Evolutionary conservation across 1,139 yeast genomes (phyloP), one percentile per base, ranked within the genome.

Genomic region (Protomyces lactucae-debilis): DNA sequence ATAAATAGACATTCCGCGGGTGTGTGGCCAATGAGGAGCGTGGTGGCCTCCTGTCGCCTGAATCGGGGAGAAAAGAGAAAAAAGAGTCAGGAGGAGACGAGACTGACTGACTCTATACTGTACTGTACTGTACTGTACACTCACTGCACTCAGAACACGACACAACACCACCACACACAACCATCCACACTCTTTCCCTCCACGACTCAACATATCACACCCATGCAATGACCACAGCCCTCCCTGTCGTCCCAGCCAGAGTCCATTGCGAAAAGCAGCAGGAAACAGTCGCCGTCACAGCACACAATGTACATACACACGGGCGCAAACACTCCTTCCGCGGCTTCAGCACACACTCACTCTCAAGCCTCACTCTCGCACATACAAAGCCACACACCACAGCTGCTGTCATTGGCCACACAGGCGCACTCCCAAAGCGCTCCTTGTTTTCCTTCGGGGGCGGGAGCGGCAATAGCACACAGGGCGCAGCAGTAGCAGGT

Each of bases 241-340:
- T 43, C 48, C 48, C 48, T 6, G 48, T 43, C 25, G 48, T 43
- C 25, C 48, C 48, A 43, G 48, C 48, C 25, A 18, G 48, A 10
- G 48, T 43, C 25, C 48, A 43, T 10, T 43, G 23, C 12, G 23
- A 43, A 18, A 43, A 43, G 48, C 48, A 43, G 48, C 48, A 43
- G 18, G 48, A 43, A 21, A 43, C 48, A n/a, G 48, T 43, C 48
- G 48, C 48, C 25, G 48, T 43, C 48, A 43, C 48, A 1, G 21
- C 48, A 16, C 23, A 18, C 48, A 43, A 43, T 21, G 48, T 43
- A n/a, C 48, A 43, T 18, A 43, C 48, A 43, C 48, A 43, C 48
- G 56, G 52, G n/a, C 25, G 63, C 52, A 59, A 59, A 52, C 63
- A 59, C 28, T 59, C 63, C 35, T 59, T 59, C 32, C 63, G 63